Percentiles rank a stretch among this genome's conserved stretches.
These are phyloP conservation scores for Artomyces pyxidatus DNA, from an alignment of 768 basidiomycete species.

Conservation along the genomic window DNA sequence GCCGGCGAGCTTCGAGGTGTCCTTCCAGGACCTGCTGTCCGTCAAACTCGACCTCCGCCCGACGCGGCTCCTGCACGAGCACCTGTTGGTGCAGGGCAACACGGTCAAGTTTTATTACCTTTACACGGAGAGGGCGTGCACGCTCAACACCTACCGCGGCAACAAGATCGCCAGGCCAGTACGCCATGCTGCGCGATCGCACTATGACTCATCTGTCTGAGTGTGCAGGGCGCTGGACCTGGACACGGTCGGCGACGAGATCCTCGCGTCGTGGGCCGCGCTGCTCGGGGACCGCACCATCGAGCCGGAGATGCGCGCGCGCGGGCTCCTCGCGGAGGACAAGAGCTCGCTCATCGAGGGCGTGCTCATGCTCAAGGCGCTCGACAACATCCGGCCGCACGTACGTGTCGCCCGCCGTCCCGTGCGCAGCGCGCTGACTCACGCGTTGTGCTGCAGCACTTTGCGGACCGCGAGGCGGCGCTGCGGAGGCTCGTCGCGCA, in stretches of 20 bases:
- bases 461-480: constrained; percentile 3
- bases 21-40: constrained; percentile 5
- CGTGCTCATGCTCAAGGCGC: too few species aligned
- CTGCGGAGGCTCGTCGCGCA: constrained; percentile 2
- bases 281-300: too few species aligned
- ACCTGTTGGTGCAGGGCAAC: constrained; percentile 9
- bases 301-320: too few species aligned
- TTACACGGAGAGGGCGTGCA: background rate
- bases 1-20: constrained; percentile 6
- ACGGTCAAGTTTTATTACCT: constrained; percentile 5
- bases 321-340: too few species aligned
- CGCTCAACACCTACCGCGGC: constrained; percentile 1
- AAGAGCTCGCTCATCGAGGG: too few species aligned
- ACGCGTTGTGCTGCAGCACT: background rate
- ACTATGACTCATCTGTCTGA: too few species aligned
- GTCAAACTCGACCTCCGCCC: constrained; percentile 12
- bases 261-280: too few species aligned
- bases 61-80: constrained; percentile 3
- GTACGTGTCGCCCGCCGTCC: too few species aligned
- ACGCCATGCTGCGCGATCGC: too few species aligned
- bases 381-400: constrained; percentile 3
- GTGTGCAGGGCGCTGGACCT: constrained; percentile 5
- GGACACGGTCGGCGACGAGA: too few species aligned
- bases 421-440: background rate
- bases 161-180: constrained; percentile 6